Percentiles rank a stretch among this genome's conserved stretches.
phyloP scores from a whole-genome alignment of 805 yeast species.

The Yarrowia keelungensis region DNA sequence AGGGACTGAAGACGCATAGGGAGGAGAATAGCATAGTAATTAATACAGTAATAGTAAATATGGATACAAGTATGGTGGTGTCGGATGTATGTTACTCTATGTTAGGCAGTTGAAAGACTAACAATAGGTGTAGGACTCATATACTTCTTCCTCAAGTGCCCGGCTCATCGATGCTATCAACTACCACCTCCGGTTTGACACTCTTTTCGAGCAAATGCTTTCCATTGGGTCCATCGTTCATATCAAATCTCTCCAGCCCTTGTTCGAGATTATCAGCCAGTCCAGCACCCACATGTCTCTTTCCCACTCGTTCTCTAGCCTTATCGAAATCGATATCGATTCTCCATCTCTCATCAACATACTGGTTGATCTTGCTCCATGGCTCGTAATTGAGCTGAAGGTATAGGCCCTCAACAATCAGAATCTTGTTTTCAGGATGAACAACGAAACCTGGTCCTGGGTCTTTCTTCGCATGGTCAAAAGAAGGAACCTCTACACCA shows the following conservation, averaged over 20 bases:
- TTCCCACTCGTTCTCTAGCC: slow-evolving; percentile 66
- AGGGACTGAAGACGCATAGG: background rate
- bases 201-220: slow-evolving; percentile 48
- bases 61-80: too few species aligned
- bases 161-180: slow-evolving; percentile 5
- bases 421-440: slow-evolving; percentile 56
- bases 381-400: slow-evolving; percentile 63
- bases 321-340: slow-evolving; percentile 56
- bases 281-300: slow-evolving; percentile 61
- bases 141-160: too few species aligned
- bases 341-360: slow-evolving; percentile 55
- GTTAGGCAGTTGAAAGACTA: too few species aligned
- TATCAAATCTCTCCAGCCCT: slow-evolving; percentile 53
- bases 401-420: slow-evolving; percentile 81
- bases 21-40: slow-evolving; percentile 1
- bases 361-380: slow-evolving; percentile 61
- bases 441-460: slow-evolving; percentile 66
- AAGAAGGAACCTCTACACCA: slow-evolving; percentile 60
- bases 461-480: slow-evolving; percentile 72
- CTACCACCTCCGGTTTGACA: slow-evolving; percentile 44
- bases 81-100: too few species aligned
- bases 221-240: slow-evolving; percentile 71
- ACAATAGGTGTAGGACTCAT: too few species aligned
- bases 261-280: slow-evolving; percentile 48
- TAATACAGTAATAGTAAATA: background rate